These are phyloP conservation scores for Periconia sp. DNA, from an alignment of 2,329 filamentous ascomycete species.

Conservation along the genomic window DNA sequence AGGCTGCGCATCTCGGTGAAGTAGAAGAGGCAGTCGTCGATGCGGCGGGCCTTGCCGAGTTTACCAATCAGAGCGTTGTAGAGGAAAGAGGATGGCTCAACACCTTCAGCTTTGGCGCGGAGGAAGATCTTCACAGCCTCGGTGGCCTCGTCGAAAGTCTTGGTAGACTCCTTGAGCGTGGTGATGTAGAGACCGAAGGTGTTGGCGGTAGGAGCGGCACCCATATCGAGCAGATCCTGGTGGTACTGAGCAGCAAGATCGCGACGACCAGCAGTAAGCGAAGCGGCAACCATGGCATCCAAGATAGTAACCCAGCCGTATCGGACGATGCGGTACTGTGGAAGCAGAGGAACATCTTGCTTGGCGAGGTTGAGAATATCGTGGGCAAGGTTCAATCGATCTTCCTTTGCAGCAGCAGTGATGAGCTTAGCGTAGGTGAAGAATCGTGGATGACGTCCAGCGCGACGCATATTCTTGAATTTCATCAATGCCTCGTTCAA, in stretches of 20 bases:
- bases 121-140: constrained; percentile 98
- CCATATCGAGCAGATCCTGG: constrained; percentile 87
- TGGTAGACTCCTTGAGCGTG: constrained; percentile 94
- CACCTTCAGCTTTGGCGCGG: constrained; percentile 87
- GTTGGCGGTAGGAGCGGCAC: constrained; percentile 89
- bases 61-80: constrained; percentile 99
- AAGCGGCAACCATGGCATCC: constrained; percentile 94
- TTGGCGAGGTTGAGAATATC: constrained; percentile 90
- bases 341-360: constrained; percentile 80
- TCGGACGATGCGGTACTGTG: constrained; percentile 82
- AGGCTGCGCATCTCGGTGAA: constrained; percentile 96
- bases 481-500: constrained; percentile 79
- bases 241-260: constrained; percentile 82
- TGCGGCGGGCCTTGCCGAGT: constrained; percentile 94
- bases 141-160: constrained; percentile 96
- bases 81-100: constrained; percentile 93
- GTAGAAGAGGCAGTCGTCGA: constrained; percentile 97
- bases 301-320: constrained; percentile 97
- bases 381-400: constrained; percentile 77
- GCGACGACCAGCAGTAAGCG: constrained; percentile 79
- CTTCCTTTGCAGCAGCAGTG: constrained; percentile 80
- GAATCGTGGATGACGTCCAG: constrained; percentile 89
- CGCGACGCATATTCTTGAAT: constrained; percentile 90
- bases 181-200: constrained; percentile 99
- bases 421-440: constrained; percentile 97